Conservation (phyloP, 2,329 filamentous ascomycete species). For the Blastomyces silverae region DNA sequence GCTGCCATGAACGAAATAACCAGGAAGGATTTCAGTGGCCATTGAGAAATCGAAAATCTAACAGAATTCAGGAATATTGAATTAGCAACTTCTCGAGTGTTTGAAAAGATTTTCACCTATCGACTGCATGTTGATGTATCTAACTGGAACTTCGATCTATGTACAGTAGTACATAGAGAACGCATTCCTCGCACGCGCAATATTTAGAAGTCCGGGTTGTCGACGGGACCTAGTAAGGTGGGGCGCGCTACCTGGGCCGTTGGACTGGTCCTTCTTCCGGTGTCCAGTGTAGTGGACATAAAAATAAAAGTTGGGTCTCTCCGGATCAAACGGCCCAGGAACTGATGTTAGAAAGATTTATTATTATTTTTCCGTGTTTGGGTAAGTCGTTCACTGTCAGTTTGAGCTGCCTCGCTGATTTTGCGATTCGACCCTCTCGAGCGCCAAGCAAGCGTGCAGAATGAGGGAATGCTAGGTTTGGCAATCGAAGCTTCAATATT, state of each 20-base stretch:
- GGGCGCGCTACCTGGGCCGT: neutral
- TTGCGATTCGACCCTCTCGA: too few relatives aligned
- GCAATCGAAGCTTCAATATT: too few relatives aligned
- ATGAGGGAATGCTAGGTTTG: too few relatives aligned
- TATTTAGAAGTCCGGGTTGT: neutral
- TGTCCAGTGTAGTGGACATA: neutral
- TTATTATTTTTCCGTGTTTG: too few relatives aligned
- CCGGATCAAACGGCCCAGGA: slow-evolving; percentile 10
- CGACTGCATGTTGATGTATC: too few relatives aligned
- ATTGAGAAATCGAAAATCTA: neutral
- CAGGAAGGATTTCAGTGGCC: neutral
- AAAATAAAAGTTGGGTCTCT: neutral
- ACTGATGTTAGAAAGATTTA: too few relatives aligned
- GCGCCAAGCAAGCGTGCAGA: too few relatives aligned
- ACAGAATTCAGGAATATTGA: neutral
- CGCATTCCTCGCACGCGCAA: neutral
- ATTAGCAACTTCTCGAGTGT: neutral
- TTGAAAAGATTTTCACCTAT: too few relatives aligned
- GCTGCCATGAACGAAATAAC: neutral
- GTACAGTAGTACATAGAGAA: too few relatives aligned
- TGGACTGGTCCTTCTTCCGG: too few relatives aligned
- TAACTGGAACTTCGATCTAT: neutral
- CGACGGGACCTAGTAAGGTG: neutral
- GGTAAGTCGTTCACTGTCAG: too few relatives aligned
- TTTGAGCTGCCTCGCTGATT: too few relatives aligned